Evolutionary conservation across 2,329 filamentous ascomycete species (phyloP).

Genomic region (Epichloe bromicola): DNA sequence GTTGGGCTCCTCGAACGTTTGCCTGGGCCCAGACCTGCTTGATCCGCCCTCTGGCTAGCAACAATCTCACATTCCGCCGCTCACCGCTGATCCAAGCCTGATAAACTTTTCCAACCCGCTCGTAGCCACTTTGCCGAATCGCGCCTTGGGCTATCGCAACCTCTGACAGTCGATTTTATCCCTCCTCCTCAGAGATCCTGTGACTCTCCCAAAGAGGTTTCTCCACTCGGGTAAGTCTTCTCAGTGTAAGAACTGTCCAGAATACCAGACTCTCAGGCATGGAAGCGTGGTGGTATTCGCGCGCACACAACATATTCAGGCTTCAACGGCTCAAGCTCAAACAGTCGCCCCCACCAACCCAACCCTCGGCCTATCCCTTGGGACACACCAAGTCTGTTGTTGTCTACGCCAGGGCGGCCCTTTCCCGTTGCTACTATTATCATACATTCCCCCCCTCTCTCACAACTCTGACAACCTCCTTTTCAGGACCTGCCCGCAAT

Average conservation of each 20-base stretch:
- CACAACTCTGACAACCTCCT: background rate
- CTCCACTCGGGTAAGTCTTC: constrained; percentile 1
- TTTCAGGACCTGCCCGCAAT: background rate
- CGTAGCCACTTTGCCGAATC: background rate
- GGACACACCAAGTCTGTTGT: background rate
- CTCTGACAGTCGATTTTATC: background rate
- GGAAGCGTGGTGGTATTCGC: background rate
- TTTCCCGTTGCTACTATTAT: background rate
- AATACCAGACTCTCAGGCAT: background rate
- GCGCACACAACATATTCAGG: background rate
- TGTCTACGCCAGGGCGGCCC: background rate
- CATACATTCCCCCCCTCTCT: background rate
- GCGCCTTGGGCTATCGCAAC: background rate
- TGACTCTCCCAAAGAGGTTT: background rate
- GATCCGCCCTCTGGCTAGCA: background rate
- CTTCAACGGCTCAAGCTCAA: constrained; percentile 15
- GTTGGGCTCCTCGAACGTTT: background rate
- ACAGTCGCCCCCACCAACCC: background rate
- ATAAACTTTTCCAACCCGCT: background rate
- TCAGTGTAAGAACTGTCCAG: background rate
- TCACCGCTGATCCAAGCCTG: constrained; percentile 4
- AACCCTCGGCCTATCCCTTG: background rate
- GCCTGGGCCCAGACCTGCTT: background rate
- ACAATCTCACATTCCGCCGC: background rate
- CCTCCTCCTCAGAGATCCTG: background rate